phyloP scores from a whole-genome alignment of 2,329 filamentous ascomycete genomes.

The Albifimbria verrucaria region DNA sequence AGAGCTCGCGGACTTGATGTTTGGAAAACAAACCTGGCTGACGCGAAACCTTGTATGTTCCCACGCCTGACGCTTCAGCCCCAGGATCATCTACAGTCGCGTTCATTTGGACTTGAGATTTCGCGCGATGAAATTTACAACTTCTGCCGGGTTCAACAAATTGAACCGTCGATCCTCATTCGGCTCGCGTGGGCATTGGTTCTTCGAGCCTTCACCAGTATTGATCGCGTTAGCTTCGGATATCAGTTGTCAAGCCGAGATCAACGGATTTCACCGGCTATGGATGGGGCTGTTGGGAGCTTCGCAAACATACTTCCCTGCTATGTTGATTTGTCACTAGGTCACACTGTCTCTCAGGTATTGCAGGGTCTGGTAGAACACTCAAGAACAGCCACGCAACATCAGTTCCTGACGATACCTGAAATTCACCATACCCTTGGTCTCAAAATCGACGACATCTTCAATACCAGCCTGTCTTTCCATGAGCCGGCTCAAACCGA shows the following conservation, averaged over 20 bases:
- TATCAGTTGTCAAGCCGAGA: slow-evolving; percentile 44
- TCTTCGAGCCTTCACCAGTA: slow-evolving; percentile 51
- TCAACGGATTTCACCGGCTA: slow-evolving; percentile 36
- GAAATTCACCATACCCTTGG: slow-evolving; percentile 45
- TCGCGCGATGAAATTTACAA: slow-evolving; percentile 36
- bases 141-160: slow-evolving; percentile 35
- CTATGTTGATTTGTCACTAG: slow-evolving; percentile 25
- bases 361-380: slow-evolving; percentile 29
- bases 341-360: slow-evolving; percentile 27
- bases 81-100: slow-evolving; percentile 26
- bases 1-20: slow-evolving; percentile 35
- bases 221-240: slow-evolving; percentile 53
- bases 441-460: slow-evolving; percentile 38
- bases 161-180: slow-evolving; percentile 48
- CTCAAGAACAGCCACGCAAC: slow-evolving; percentile 16
- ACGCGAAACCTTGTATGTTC: slow-evolving; percentile 41
- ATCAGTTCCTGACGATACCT: slow-evolving; percentile 43
- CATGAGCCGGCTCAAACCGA: slow-evolving; percentile 32
- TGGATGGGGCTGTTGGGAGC: slow-evolving; percentile 41
- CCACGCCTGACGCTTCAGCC: slow-evolving; percentile 32
- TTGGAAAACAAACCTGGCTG: slow-evolving; percentile 40
- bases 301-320: slow-evolving; percentile 40
- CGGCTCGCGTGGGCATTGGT: slow-evolving; percentile 60
- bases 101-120: slow-evolving; percentile 38
- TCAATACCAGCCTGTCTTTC: slow-evolving; percentile 50